Base-by-base conservation (phyloP, 2,329 filamentous ascomycete species). In the Penicillium sclerotigenum region DNA sequence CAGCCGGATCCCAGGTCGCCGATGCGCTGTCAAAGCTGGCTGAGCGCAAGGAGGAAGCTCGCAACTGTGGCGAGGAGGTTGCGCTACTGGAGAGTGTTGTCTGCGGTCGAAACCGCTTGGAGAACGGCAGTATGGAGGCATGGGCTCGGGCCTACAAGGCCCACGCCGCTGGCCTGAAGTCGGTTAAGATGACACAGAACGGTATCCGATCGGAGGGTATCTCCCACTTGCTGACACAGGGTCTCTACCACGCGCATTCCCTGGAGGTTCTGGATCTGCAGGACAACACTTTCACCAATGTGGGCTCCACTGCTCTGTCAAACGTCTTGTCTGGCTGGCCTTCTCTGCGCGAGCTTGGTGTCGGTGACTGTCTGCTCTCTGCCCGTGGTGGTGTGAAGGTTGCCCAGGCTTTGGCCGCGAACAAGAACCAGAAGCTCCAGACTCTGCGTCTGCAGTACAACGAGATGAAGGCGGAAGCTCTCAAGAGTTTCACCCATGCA, bases 171-270 rank as follows among this genome's bases (percentile, higher is more conserved):
- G 87, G 88, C 55, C 83, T 99, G 61, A 89, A 87, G 76, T 86
- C 86, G 57, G 85, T 99, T 65, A 95, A 93, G 81, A 97, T 99
- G 94, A 91, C 96, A 26, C 94, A 97, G 76, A 97, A 99, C 73
- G 94, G 94, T 50, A 99, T 99, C 65, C 85, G 94, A 41, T 90
- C 93, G 71, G 91, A 97, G 74, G 94, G 94, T 58, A 94, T 97
- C 68, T 87, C 87, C 46, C 83, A 88, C 63, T 80, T 99, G 54
- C 79, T 99, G 61, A 86, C 84, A 58, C 81, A 92, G 51, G 94
- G 94, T 59, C 81, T 99, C 51, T 84, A 81, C 61, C 82, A 90
- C 67, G 85, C 90, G 48, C 80, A 79, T 31, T 78, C 80, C 42
- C 81, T 99, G 53, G 81, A 87, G 71, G 83, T 91, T 14, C 78